phyloP scores from a whole-genome alignment of 306 rosid genomes.

The Prunus mume region DNA sequence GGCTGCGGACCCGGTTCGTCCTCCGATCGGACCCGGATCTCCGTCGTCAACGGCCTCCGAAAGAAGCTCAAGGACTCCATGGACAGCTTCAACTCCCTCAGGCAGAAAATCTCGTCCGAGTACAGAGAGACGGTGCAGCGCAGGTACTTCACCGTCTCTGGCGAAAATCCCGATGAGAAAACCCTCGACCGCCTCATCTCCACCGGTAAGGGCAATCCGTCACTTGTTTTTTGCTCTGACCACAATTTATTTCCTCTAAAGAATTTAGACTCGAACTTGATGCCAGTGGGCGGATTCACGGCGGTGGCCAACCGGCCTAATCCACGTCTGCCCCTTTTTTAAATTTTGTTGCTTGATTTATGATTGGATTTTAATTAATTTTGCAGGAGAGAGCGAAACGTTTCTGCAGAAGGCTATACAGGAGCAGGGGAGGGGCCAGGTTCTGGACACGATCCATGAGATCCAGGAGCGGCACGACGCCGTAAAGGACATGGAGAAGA shows the following conservation, averaged over 20 bases:
- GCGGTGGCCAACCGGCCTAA: no score
- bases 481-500: conserved; percentile 74
- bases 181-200: conserved; percentile 81
- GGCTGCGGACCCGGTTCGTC: conserved; percentile 96
- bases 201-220: conserved; percentile 50
- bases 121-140: conserved; percentile 93
- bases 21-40: conserved; percentile 81
- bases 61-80: conserved; percentile 87
- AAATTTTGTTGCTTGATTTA: not conserved
- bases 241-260: not conserved
- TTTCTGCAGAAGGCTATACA: conserved; percentile 81
- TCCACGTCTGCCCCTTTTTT: no score
- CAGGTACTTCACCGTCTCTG: conserved; percentile 86
- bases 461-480: conserved; percentile 87
- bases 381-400: conserved; percentile 82
- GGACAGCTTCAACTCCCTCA: conserved; percentile 63
- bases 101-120: conserved; percentile 71
- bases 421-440: conserved; percentile 71
- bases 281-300: no score
- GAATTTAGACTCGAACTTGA: no score
- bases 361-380: not conserved
- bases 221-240: no score
- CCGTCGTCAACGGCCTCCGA: conserved; percentile 80
- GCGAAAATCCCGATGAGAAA: conserved; percentile 93
- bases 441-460: conserved; percentile 76